Evolutionary conservation across 2,329 filamentous ascomycete species (phyloP).

Genomic region (Epichloe gansuensis): DNA sequence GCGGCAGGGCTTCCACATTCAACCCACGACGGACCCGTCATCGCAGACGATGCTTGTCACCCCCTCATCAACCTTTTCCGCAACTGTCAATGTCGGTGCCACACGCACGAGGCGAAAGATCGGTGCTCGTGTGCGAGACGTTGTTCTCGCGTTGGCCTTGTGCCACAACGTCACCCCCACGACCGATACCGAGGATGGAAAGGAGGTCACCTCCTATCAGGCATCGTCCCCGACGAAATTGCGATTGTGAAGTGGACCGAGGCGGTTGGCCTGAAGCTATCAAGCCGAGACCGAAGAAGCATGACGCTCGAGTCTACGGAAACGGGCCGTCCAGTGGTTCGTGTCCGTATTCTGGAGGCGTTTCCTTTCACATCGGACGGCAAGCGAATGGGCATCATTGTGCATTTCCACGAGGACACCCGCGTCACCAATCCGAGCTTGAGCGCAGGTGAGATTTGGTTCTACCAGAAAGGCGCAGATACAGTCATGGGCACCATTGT

Average conservation of each 20-base stretch:
- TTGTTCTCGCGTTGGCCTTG: conserved; percentile 80
- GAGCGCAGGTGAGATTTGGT: conserved; percentile 75
- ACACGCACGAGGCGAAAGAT: conserved; percentile 89
- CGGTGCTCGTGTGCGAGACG: conserved; percentile 80
- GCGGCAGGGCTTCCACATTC: conserved; percentile 62
- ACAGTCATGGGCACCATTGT: conserved; percentile 98
- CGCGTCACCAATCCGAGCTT: conserved; percentile 37
- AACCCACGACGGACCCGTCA: conserved; percentile 31
- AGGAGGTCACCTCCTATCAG: conserved; percentile 75
- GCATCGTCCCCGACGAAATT: conserved; percentile 94
- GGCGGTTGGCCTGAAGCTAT: conserved; percentile 72
- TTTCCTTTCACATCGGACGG: conserved; percentile 98
- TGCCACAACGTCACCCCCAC: conserved; percentile 95
- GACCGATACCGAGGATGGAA: conserved; percentile 65
- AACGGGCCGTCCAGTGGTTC: conserved; percentile 62
- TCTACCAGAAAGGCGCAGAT: conserved; percentile 96
- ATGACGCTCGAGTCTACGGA: conserved; percentile 73
- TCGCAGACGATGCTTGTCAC: conserved; percentile 51
- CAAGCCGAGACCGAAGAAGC: conserved; percentile 73
- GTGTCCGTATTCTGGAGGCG: conserved; percentile 79
- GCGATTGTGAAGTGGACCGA: conserved; percentile 96
- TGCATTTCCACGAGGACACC: conserved; percentile 59
- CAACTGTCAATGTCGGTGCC: conserved; percentile 47
- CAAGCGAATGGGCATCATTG: conserved; percentile 95
- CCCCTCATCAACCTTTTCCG: conserved; percentile 58